Percentiles rank a stretch among this genome's conserved stretches.
Evolutionary conservation across 2,329 filamentous ascomycete genomes (phyloP).

Genomic region (Dactylellina cionopaga): DNA sequence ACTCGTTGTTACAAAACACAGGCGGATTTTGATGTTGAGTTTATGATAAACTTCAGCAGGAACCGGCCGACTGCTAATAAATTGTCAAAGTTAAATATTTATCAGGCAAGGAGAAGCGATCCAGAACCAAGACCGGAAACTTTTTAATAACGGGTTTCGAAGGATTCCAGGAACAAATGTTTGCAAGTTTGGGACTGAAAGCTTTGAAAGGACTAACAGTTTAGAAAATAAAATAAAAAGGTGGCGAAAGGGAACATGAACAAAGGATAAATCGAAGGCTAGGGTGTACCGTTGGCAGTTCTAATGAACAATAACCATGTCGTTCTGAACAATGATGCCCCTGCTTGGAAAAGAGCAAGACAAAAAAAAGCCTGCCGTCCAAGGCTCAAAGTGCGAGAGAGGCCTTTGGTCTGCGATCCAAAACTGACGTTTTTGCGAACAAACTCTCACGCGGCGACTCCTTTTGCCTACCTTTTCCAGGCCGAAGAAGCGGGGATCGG

Average conservation of each 20-base stretch:
- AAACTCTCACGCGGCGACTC: slow-evolving; percentile 31
- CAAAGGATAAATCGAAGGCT: slow-evolving; percentile 7
- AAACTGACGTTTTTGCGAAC: slow-evolving; percentile 39
- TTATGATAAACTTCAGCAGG: slow-evolving; percentile 45
- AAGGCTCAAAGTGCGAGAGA: slow-evolving; percentile 6
- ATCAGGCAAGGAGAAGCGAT: slow-evolving; percentile 10
- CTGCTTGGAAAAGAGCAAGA: slow-evolving; percentile 27
- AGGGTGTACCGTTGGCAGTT: slow-evolving; percentile 17
- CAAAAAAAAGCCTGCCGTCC: not conserved
- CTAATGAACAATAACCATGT: slow-evolving; percentile 19
- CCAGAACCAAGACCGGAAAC: slow-evolving; percentile 14
- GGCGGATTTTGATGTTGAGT: not conserved
- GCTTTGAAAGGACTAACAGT: not conserved
- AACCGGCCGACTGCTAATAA: slow-evolving; percentile 44
- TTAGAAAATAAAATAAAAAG: slow-evolving; percentile 4
- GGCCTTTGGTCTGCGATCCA: slow-evolving; percentile 33
- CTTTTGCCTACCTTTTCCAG: slow-evolving; percentile 50
- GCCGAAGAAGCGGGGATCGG: slow-evolving; percentile 36
- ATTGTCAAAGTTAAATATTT: slow-evolving; percentile 23
- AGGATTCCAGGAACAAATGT: not conserved
- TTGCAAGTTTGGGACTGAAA: not conserved
- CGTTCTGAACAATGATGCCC: slow-evolving; percentile 25
- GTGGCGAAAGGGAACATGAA: not conserved
- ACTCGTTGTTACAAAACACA: too few relatives aligned
- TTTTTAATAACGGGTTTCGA: too few relatives aligned